These are phyloP conservation scores for Corniculantispora saksenae DNA, from an alignment of 2,329 filamentous ascomycete species.

Conservation along the genomic window DNA sequence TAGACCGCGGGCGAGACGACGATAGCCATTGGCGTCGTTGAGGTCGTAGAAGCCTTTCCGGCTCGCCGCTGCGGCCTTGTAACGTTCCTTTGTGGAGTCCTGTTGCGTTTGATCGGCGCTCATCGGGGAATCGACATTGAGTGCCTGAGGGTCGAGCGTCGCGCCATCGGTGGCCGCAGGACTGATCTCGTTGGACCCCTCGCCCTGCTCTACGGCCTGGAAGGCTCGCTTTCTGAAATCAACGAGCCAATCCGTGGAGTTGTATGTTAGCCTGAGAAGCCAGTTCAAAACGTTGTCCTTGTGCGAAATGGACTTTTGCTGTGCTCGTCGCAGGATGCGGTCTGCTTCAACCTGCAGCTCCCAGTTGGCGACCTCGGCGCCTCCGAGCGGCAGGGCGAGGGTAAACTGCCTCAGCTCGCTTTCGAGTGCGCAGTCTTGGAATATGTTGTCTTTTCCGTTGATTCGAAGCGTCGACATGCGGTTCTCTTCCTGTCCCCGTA, in stretches of 20 bases:
- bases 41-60: constrained; percentile 59
- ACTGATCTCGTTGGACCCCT: neutral
- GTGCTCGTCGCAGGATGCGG: constrained; percentile 56
- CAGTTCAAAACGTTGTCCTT: constrained; percentile 56
- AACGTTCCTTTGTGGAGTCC: constrained; percentile 61
- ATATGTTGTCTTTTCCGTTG: constrained; percentile 59
- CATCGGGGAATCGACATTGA: neutral
- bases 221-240: constrained; percentile 55
- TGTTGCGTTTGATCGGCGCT: constrained; percentile 34
- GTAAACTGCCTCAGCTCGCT: constrained; percentile 55
- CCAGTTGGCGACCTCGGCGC: constrained; percentile 58
- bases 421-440: constrained; percentile 58
- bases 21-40: constrained; percentile 62
- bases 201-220: neutral
- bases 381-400: constrained; percentile 50
- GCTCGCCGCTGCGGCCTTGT: constrained; percentile 50
- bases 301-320: constrained; percentile 50
- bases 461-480: constrained; percentile 49
- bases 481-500: constrained; percentile 45
- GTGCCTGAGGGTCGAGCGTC: neutral
- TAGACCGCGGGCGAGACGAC: constrained; percentile 56
- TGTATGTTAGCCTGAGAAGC: constrained; percentile 53
- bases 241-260: constrained; percentile 54
- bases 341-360: constrained; percentile 63
- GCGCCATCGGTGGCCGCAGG: neutral